A percentile compares a stretch with the other conserved stretches of the same genome.
Evolutionary conservation across 495 filamentous ascomycete species (phyloP).

Genomic region (Usnea hakonensis): DNA sequence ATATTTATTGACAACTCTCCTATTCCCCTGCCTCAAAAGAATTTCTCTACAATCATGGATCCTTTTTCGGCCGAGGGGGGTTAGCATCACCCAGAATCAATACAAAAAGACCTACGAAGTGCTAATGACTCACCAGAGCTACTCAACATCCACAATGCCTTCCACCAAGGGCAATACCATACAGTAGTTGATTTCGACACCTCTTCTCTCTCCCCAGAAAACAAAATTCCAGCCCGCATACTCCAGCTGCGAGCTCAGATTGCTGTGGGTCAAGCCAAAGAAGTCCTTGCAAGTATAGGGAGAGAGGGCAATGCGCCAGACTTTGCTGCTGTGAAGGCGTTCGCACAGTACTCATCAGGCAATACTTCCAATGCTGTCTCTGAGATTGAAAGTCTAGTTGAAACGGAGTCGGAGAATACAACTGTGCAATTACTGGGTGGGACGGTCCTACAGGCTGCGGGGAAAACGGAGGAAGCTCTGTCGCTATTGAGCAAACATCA

Average conservation of each 20-base stretch:
- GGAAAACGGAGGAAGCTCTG: slow-evolving; percentile 75
- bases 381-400: slow-evolving; percentile 57
- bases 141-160: slow-evolving; percentile 89
- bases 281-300: slow-evolving; percentile 60
- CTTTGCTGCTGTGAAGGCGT: slow-evolving; percentile 65
- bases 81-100: slow-evolving; percentile 28
- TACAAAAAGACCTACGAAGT: slow-evolving; percentile 2
- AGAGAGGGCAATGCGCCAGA: slow-evolving; percentile 59
- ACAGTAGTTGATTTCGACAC: slow-evolving; percentile 74
- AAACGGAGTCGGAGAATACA: slow-evolving; percentile 58
- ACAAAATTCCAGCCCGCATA: slow-evolving; percentile 68
- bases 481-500: slow-evolving; percentile 71
- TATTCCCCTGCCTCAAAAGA: background rate
- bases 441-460: slow-evolving; percentile 68
- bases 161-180: slow-evolving; percentile 86
- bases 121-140: slow-evolving; percentile 53
- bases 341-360: slow-evolving; percentile 60
- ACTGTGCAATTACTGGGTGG: slow-evolving; percentile 74
- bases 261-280: slow-evolving; percentile 66
- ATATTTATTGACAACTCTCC: background rate
- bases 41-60: slow-evolving; percentile 56
- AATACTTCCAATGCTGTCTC: slow-evolving; percentile 53
- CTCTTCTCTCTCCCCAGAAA: slow-evolving; percentile 64
- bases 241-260: slow-evolving; percentile 74
- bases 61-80: slow-evolving; percentile 90